A percentile compares a stretch with the other conserved stretches of the same genome.
Conservation (phyloP, 2,329 filamentous ascomycete genomes). For the Cercospora janseana region DNA sequence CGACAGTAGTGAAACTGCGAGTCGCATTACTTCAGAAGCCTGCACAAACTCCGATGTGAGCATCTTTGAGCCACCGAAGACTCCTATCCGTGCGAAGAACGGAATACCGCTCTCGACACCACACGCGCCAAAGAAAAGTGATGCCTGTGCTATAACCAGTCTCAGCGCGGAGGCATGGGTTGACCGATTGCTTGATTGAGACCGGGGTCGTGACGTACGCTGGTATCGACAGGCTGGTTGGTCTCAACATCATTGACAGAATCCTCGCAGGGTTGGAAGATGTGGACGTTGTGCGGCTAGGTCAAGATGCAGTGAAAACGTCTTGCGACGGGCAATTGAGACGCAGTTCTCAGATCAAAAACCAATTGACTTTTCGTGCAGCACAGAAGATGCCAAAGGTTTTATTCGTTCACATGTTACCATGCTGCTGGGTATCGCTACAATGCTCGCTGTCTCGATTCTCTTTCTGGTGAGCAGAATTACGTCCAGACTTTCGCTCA, state of each 20-base stretch:
- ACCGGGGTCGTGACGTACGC: no score
- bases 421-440: slow-evolving; percentile 15
- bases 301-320: no score
- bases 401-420: slow-evolving; percentile 11
- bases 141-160: neutral
- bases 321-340: no score
- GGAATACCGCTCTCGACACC: neutral
- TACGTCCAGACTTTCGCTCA: neutral
- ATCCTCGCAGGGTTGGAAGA: no score
- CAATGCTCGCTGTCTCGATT: neutral
- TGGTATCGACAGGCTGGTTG: no score
- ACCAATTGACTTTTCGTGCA: no score
- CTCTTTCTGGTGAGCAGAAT: neutral
- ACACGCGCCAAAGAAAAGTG: neutral
- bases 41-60: neutral
- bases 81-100: neutral
- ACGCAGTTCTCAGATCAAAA: no score
- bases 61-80: neutral
- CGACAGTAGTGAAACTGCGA: slow-evolving; percentile 1
- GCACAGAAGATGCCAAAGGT: no score
- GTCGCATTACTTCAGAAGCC: neutral
- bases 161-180: neutral
- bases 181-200: neutral
- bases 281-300: no score
- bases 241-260: no score